These are phyloP conservation scores for Yamadazyma membranifaciens DNA, from an alignment of 1,139 yeast species.

Conservation along the genomic window DNA sequence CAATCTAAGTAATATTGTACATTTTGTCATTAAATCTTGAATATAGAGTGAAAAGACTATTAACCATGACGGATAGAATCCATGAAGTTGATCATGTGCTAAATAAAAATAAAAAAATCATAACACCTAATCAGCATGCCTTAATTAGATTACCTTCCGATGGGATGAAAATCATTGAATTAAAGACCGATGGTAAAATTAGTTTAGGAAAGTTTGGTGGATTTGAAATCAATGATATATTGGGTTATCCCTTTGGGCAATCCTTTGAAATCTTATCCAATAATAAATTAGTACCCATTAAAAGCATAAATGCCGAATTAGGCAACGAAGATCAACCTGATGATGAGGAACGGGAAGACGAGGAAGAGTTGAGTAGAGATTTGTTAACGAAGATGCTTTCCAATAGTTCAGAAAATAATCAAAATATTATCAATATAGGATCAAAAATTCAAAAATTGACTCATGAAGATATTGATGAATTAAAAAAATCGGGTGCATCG, in stretches of 20 bases:
- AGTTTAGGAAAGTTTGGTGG: slow-evolving; percentile 90
- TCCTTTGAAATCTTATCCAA: slow-evolving; percentile 80
- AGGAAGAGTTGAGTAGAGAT: slow-evolving; percentile 32
- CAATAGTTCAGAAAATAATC: slow-evolving; percentile 60
- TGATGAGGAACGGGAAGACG: slow-evolving; percentile 21
- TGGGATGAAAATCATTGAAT: slow-evolving; percentile 66
- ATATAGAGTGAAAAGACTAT: not conserved
- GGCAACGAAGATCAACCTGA: slow-evolving; percentile 26
- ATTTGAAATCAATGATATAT: slow-evolving; percentile 67
- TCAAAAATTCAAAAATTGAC: slow-evolving; percentile 72
- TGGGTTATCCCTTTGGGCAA: slow-evolving; percentile 85
- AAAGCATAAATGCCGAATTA: slow-evolving; percentile 28
- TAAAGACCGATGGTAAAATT: slow-evolving; percentile 58
- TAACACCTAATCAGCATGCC: slow-evolving; percentile 50
- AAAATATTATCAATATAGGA: slow-evolving; percentile 70
- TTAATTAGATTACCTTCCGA: slow-evolving; percentile 79
- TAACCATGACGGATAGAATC: not conserved
- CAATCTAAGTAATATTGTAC: too few species aligned
- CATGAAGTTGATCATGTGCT: not conserved
- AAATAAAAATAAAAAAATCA: slow-evolving; percentile 4
- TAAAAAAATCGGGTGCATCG: slow-evolving; percentile 66
- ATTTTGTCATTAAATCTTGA: not conserved
- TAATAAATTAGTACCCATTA: slow-evolving; percentile 49
- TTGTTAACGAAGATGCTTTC: slow-evolving; percentile 42
- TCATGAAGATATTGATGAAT: slow-evolving; percentile 72